These are phyloP conservation scores for Suillus subaureus DNA, from an alignment of 768 basidiomycete genomes.

Conservation along the genomic window DNA sequence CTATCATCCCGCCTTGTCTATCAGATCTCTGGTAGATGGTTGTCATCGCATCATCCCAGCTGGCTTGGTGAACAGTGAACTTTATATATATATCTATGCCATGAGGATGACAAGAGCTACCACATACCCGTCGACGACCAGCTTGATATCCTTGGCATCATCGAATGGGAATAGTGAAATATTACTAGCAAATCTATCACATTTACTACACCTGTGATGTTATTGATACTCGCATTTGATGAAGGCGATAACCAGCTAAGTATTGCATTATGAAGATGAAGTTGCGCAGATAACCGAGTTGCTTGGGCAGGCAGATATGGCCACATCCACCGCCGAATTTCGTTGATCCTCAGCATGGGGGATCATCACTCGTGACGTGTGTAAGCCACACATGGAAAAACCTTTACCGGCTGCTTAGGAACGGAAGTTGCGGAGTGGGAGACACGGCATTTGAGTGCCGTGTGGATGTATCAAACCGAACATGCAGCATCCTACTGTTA, in stretches of 20 bases:
- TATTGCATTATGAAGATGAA: no score
- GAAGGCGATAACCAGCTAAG: no score
- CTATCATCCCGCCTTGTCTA: constrained; percentile 10
- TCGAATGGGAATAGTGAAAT: no score
- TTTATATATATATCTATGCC: constrained; percentile 20
- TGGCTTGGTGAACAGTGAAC: background rate
- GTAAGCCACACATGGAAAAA: background rate
- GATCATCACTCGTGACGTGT: no score
- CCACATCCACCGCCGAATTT: background rate
- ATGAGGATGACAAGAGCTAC: constrained; percentile 26
- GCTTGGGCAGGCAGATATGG: background rate
- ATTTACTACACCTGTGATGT: no score
- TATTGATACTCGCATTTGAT: no score
- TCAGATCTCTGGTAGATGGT: constrained; percentile 9
- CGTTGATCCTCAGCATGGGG: background rate
- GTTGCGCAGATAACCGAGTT: background rate
- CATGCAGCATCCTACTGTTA: no score
- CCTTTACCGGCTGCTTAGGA: background rate
- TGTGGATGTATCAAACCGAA: no score
- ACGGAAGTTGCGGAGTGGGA: background rate
- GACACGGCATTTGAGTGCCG: background rate
- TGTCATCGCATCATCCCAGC: no score
- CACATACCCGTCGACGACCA: constrained; percentile 28
- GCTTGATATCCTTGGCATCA: constrained; percentile 20
- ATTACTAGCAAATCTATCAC: no score